Evolutionary conservation across 371 early-diverging fungal species (phyloP), one percentile per base, ranked within the genome.

Genomic region (Nematocida ausubeli): DNA sequence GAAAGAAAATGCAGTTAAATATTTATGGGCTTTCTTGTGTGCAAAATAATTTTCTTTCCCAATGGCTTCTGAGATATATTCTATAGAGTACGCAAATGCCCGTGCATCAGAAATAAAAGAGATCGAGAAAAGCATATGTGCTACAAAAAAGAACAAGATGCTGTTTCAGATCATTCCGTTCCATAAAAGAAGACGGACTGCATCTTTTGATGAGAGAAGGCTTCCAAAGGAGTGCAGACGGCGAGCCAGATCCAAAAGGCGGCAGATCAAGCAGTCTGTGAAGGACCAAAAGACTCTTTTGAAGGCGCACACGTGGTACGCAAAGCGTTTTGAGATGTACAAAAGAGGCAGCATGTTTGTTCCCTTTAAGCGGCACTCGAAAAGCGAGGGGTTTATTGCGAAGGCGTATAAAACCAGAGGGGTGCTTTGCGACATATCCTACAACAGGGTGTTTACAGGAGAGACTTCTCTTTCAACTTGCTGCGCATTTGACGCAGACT

Each of bases 101-200:
- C 14, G 81, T 16, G 57, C 28, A 35, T 30, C 66, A 16, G 81
- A 80, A 50, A 80, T 80, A 37, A n/a, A 75, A 30, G 58, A 71
- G 60, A 64, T 80, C n/a, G 81, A 80, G 44, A 62, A 37, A 71
- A 58, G 58, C 2, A 64, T 80, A 30, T 42, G 12, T 0, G 37
- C 34, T 37, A 56, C 50, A 39, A 72, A 35, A 32, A 70, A 72
- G 54, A 80, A 80, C 52, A 80, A 80, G 49, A 80, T 80, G 81
- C 47, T 80, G n/a, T 80, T 80, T 51, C 81, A 80, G 44, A 64
- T 52, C 12, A 44, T 80, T 28, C 81, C 81, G 9, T 80, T 80
- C 52, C 73, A 80, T 66, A 70, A 70, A 54, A 37, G 81, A 70
- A 80, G 81, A 66, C 60, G 81, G 40, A 64, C 64, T 5, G 70